Base-by-base conservation (phyloP, 495 filamentous ascomycete genomes). In the Aspergillus ellipticus region DNA sequence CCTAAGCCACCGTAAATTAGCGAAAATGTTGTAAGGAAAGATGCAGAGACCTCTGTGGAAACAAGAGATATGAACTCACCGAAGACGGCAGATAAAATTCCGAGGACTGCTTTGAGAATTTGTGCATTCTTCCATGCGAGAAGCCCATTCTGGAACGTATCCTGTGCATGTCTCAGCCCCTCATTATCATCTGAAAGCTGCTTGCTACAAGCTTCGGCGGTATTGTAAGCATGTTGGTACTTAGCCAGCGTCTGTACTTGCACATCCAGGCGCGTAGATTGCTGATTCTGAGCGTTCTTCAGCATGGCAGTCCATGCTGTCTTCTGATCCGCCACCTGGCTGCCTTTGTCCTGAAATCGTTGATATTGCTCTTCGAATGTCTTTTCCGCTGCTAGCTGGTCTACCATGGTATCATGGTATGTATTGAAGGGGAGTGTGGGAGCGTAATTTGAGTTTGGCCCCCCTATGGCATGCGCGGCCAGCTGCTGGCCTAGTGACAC, bases 401-500 rank as follows among this genome's bases (percentile, higher is more conserved):
- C 9, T 7, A 19, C 3, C 0, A 49, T 1, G 0, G 19, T 49
- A 0, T 29, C 31, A 8, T 4, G 2, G 22, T 56, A 56, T 2
- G 2, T 0, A 17, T 29, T 2, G 0, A 56, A 17, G 2, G 28
- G 7, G 13, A 57, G 20, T 1, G 26, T 42, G 8, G 55, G 55
- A 21, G 15, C 24, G n/a, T 46, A 57, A 11, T 16, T 24, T n/a
- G 20, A 22, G 17, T 57, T n/a, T 0, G 55, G 55, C 0, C 55
- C 55, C 1, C 48, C 43, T 48, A 57, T 57, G 9, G 7, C 48
- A 22, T 57, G 48, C 8, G 24, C 55, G 11, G 55, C 49, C 0
- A 57, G 16, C 33, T 57, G 55, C 49, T 52, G 55, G 2, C 55
- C 55, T 1, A 57, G 28, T 16, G 55, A 3, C 3, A 57, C 49